phyloP scores from a whole-genome alignment of 805 yeast genomes.

The Komagataella pastoris region DNA sequence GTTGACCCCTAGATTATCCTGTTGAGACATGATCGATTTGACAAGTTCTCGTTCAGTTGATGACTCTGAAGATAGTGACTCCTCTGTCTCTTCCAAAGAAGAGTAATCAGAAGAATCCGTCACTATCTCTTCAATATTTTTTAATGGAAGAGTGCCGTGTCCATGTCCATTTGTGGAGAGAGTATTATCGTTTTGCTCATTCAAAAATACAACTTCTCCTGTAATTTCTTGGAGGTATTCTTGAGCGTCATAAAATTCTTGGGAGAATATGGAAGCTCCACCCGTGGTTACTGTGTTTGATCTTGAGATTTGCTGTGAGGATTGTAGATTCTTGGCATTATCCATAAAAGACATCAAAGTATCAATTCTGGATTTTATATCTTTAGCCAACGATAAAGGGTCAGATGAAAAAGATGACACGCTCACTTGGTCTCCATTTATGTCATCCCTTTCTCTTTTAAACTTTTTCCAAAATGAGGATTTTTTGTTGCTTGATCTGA shows the following conservation, averaged over 20 bases:
- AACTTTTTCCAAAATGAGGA: neutral
- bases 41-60: neutral
- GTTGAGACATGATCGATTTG: neutral
- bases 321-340: conserved; percentile 9
- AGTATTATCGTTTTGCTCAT: conserved; percentile 13
- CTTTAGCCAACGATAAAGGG: neutral
- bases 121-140: neutral
- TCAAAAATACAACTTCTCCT: conserved; percentile 44
- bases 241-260: conserved; percentile 57
- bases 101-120: neutral
- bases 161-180: conserved; percentile 5
- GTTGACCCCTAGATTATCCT: neutral
- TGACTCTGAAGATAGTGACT: neutral
- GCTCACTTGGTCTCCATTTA: neutral
- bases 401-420: neutral
- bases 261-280: conserved; percentile 26
- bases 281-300: conserved; percentile 6
- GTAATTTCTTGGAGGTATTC: conserved; percentile 38
- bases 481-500: neutral
- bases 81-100: neutral
- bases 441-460: neutral
- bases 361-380: conserved; percentile 10
- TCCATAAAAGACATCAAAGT: conserved; percentile 9
- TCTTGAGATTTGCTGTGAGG: conserved; percentile 10
- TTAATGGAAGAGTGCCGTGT: neutral